Percentiles rank a stretch among this genome's conserved stretches.
These are phyloP conservation scores for Beauveria asiatica DNA, from an alignment of 2,329 filamentous ascomycete genomes.

Conservation along the genomic window DNA sequence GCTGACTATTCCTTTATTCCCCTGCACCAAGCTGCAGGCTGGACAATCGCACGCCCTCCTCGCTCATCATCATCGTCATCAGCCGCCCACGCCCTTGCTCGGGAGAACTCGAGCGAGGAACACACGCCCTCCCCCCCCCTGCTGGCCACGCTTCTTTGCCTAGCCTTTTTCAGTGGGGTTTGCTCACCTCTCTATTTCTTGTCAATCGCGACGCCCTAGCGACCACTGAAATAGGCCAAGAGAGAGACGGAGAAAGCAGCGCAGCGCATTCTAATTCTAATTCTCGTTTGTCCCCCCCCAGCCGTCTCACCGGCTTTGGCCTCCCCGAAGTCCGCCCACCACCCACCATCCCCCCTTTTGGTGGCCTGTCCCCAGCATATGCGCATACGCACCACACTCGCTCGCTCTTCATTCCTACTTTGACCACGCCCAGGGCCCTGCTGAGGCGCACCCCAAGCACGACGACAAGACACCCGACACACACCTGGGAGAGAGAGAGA, in stretches of 20 bases:
- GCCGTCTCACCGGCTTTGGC: slow-evolving; percentile 5
- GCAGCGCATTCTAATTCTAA: background rate
- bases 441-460: too few species aligned
- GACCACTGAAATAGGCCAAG: background rate
- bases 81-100: background rate
- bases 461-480: too few species aligned
- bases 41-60: background rate
- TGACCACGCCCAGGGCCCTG: too few species aligned
- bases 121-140: background rate
- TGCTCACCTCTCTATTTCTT: too few species aligned
- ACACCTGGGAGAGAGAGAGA: background rate
- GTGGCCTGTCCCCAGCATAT: background rate
- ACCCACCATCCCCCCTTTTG: background rate
- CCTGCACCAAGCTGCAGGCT: background rate
- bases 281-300: background rate
- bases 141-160: too few species aligned
- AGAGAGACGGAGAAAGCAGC: background rate
- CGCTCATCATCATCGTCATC: background rate
- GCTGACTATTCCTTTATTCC: background rate
- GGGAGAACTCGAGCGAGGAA: background rate
- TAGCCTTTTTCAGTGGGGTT: too few species aligned
- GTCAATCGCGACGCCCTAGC: too few species aligned
- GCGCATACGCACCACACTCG: background rate
- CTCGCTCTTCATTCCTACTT: background rate
- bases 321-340: slow-evolving; percentile 7